Evolutionary conservation across 106 monocot species (phyloP).

Genomic region (Platanthera guangdongensis): DNA sequence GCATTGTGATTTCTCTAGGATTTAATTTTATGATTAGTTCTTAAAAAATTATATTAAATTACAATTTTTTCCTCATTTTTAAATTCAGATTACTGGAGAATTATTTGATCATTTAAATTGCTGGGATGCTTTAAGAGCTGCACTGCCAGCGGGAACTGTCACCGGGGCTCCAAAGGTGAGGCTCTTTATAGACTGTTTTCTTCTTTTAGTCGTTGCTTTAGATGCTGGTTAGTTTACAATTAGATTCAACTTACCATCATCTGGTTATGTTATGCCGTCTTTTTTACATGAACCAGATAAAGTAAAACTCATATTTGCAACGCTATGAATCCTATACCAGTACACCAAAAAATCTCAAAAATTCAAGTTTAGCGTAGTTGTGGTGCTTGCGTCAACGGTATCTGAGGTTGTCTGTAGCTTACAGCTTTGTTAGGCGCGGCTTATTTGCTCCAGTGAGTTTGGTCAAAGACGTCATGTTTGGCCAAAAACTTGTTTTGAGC

Average conservation of each 20-base stretch:
- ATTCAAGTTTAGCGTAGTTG: background rate
- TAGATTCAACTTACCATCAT: background rate
- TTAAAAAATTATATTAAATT: background rate
- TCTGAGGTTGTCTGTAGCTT: background rate
- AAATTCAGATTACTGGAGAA: constrained; percentile 16
- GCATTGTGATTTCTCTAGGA: background rate
- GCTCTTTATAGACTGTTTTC: background rate
- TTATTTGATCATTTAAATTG: constrained; percentile 15
- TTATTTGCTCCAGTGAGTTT: too few species aligned
- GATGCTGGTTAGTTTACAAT: background rate
- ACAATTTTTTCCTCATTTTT: background rate
- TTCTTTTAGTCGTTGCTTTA: background rate
- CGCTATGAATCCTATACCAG: background rate
- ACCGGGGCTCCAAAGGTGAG: constrained; percentile 22
- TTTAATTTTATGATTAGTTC: background rate
- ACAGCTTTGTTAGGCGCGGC: too few species aligned
- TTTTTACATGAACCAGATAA: too few species aligned
- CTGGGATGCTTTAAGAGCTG: constrained; percentile 27
- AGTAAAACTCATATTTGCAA: too few species aligned
- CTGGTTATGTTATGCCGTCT: background rate
- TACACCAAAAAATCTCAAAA: background rate
- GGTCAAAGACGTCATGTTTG: too few species aligned
- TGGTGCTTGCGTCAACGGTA: background rate
- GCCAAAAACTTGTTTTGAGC: too few species aligned
- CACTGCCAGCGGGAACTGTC: constrained; percentile 22